Percentiles rank a stretch among this genome's conserved stretches.
phyloP scores from a whole-genome alignment of 1,284 basidiomycete species.

The Cryptococcus sp. region DNA sequence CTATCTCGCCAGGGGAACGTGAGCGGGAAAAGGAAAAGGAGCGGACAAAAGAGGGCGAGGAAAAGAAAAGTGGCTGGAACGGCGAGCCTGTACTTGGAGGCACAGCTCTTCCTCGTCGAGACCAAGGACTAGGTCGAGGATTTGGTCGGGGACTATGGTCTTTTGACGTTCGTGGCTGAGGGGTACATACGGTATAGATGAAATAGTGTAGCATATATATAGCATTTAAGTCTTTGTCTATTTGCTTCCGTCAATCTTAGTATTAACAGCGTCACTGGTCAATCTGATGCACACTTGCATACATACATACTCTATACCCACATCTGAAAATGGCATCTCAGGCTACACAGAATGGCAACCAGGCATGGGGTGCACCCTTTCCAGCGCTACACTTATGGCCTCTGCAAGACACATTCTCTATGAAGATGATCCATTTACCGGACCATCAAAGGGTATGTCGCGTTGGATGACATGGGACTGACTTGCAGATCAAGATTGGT shows the following conservation, averaged over 20 bases:
- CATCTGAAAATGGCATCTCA: too few species aligned
- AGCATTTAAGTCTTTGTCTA: too few species aligned
- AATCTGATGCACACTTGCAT: too few species aligned
- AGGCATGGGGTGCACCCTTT: constrained; percentile 43
- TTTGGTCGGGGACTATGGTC: constrained; percentile 35
- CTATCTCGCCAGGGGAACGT: constrained; percentile 21
- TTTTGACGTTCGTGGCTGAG: constrained; percentile 24
- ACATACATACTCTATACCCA: too few species aligned
- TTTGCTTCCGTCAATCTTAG: too few species aligned
- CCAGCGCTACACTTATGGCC: constrained; percentile 81
- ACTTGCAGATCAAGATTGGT: constrained; percentile 73
- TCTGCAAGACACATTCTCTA: constrained; percentile 90
- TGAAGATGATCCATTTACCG: constrained; percentile 87
- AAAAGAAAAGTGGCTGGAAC: constrained; percentile 12
- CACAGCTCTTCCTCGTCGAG: constrained; percentile 27
- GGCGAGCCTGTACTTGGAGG: constrained; percentile 18
- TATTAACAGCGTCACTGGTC: too few species aligned
- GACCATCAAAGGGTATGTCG: constrained; percentile 45
- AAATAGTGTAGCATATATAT: too few species aligned
- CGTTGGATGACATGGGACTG: background rate
- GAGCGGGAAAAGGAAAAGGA: constrained; percentile 3
- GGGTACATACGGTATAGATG: too few species aligned
- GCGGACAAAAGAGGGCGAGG: constrained; percentile 1
- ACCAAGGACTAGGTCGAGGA: constrained; percentile 14
- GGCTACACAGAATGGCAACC: background rate